Percentiles rank a stretch among this genome's conserved stretches.
Evolutionary conservation across 2,329 filamentous ascomycete genomes (phyloP).

Genomic region (Beauveria sp.): DNA sequence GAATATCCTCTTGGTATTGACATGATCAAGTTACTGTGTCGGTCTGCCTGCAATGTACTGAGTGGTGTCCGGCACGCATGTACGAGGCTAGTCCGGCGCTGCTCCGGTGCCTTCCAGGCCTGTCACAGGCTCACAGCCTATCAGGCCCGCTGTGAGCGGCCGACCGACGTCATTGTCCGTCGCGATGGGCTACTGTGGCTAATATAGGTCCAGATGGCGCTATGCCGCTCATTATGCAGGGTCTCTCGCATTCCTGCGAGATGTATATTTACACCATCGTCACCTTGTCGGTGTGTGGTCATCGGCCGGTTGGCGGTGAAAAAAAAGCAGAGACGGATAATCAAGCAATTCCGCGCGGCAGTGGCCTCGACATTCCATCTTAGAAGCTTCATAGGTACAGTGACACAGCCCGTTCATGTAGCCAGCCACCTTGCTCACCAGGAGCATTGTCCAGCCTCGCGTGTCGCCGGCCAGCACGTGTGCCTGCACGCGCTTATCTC

Average conservation of each 20-base stretch:
- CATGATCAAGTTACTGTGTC: too few relatives aligned
- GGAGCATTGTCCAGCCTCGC: neutral
- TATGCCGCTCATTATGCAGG: neutral
- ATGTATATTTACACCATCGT: neutral
- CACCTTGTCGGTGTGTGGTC: neutral
- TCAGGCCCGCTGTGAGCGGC: neutral
- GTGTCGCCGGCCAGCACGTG: neutral
- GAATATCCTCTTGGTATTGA: too few relatives aligned
- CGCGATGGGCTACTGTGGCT: neutral
- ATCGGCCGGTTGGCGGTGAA: neutral
- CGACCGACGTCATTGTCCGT: slow-evolving; percentile 1
- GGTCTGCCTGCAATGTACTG: too few relatives aligned
- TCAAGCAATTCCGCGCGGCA: too few relatives aligned
- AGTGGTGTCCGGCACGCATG: too few relatives aligned
- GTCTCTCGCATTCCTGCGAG: neutral
- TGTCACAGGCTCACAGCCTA: neutral
- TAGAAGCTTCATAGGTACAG: too few relatives aligned
- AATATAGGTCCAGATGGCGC: neutral
- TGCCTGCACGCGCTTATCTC: neutral
- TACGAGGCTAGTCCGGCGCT: neutral
- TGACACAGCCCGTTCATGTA: neutral
- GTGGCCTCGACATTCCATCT: too few relatives aligned
- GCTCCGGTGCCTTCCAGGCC: neutral
- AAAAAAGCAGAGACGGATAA: neutral
- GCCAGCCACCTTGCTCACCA: neutral